Percentiles rank a stretch among this genome's conserved stretches.
Evolutionary conservation across 345 rosid genomes (phyloP).

Genomic region (Populus simonii): DNA sequence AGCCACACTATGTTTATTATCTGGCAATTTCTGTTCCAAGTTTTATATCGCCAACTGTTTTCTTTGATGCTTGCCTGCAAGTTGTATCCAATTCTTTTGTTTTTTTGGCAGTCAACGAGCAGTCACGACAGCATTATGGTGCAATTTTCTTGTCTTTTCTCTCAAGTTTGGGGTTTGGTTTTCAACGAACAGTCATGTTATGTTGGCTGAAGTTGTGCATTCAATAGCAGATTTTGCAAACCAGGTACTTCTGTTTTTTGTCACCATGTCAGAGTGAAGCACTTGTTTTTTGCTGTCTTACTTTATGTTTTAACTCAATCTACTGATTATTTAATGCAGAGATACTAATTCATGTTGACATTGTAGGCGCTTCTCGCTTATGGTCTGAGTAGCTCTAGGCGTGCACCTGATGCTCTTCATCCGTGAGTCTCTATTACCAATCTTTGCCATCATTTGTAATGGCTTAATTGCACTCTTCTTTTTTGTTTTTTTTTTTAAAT

Average conservation of each 20-base stretch:
- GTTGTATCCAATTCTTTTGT: conserved; percentile 10
- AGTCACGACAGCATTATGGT: conserved; percentile 93
- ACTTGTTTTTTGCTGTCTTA: background rate
- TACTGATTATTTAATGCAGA: conserved; percentile 22
- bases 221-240: conserved; percentile 95
- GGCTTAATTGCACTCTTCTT: background rate
- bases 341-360: conserved; percentile 43
- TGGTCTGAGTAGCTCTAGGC: conserved; percentile 95
- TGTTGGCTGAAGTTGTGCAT: conserved; percentile 93
- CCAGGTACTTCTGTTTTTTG: conserved; percentile 52
- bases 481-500: background rate
- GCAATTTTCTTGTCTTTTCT: conserved; percentile 94
- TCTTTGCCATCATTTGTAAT: background rate
- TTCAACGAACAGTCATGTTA: conserved; percentile 88
- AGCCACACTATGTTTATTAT: background rate
- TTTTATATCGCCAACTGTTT: background rate
- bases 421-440: conserved; percentile 56
- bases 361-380: conserved; percentile 92
- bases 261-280: background rate
- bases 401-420: conserved; percentile 97
- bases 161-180: conserved; percentile 95
- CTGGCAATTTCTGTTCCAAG: background rate
- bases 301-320: conserved; percentile 10
- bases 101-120: conserved; percentile 77
- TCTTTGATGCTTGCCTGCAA: background rate